These are phyloP conservation scores for Auriscalpium orientale DNA, from an alignment of 768 basidiomycete species.

Conservation along the genomic window DNA sequence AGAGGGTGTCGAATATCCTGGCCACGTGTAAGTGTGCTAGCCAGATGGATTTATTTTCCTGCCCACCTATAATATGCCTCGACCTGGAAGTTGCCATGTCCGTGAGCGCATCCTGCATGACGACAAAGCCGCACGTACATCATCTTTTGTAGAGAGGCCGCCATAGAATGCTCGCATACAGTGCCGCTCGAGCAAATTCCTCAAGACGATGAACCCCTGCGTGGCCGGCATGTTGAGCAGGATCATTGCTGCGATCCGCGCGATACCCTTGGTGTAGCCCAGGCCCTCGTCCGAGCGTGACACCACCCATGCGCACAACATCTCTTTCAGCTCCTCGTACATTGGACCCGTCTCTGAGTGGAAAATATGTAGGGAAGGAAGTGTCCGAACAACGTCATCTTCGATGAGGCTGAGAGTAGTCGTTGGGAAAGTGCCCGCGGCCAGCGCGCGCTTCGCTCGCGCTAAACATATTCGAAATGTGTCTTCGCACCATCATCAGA, in stretches of 20 bases:
- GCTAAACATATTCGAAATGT: slow-evolving; percentile 63
- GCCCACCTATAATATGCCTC: slow-evolving; percentile 84
- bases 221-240: slow-evolving; percentile 72
- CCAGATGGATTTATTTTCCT: neutral
- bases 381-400: slow-evolving; percentile 63
- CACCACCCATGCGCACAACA: slow-evolving; percentile 85
- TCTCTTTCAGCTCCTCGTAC: slow-evolving; percentile 73
- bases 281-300: slow-evolving; percentile 77
- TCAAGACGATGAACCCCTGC: slow-evolving; percentile 74
- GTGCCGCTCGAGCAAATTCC: slow-evolving; percentile 80
- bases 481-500: slow-evolving; percentile 29
- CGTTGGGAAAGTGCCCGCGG: slow-evolving; percentile 57
- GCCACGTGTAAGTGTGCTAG: neutral
- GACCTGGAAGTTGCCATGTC: slow-evolving; percentile 39
- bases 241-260: slow-evolving; percentile 81
- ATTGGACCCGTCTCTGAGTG: slow-evolving; percentile 69
- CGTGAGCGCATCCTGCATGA: no score
- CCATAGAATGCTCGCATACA: slow-evolving; percentile 83
- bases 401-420: slow-evolving; percentile 60
- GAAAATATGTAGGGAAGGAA: slow-evolving; percentile 78
- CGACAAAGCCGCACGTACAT: slow-evolving; percentile 45
- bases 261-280: slow-evolving; percentile 60
- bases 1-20: slow-evolving; percentile 86
- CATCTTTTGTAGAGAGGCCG: slow-evolving; percentile 59
- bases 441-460: slow-evolving; percentile 64